Percentiles rank a stretch among this genome's conserved stretches.
Evolutionary conservation across 2,329 filamentous ascomycete genomes (phyloP).

Genomic region (Pseudopyrenochaeta lycopersici): DNA sequence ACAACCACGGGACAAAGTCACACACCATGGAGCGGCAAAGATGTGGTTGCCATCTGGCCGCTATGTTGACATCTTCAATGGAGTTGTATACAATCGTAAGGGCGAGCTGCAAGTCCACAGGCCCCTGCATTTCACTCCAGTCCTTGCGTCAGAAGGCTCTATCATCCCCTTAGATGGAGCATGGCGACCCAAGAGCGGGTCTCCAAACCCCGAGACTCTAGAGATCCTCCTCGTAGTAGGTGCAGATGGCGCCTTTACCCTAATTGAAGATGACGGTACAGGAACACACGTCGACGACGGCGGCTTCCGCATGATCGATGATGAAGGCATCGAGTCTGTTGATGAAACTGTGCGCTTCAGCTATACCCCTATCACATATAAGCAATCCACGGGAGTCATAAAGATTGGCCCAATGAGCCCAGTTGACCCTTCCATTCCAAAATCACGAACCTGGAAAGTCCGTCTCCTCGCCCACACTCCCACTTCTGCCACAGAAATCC

Average conservation of each 20-base stretch:
- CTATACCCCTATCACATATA: constrained; percentile 49
- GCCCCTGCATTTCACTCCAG: constrained; percentile 59
- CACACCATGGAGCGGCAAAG: constrained; percentile 59
- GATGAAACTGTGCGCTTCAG: constrained; percentile 41
- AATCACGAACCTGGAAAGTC: constrained; percentile 41
- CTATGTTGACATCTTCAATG: constrained; percentile 67
- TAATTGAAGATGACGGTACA: constrained; percentile 59
- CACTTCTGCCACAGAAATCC: constrained; percentile 19
- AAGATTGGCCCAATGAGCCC: constrained; percentile 46
- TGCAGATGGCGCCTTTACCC: constrained; percentile 57
- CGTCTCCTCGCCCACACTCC: constrained; percentile 42
- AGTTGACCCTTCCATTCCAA: constrained; percentile 35
- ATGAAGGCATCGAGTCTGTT: constrained; percentile 37
- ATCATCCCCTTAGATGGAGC: constrained; percentile 66
- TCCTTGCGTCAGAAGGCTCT: constrained; percentile 65
- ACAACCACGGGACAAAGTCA: constrained; percentile 57
- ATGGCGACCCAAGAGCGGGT: constrained; percentile 57
- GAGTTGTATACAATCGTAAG: constrained; percentile 65
- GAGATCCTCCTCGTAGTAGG: constrained; percentile 60
- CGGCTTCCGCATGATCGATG: constrained; percentile 54
- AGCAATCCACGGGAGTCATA: constrained; percentile 46
- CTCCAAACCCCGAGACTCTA: constrained; percentile 56
- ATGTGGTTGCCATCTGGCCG: constrained; percentile 66
- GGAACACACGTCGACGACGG: constrained; percentile 48
- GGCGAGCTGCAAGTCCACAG: constrained; percentile 63